Percentiles rank a stretch among this genome's conserved stretches.
phyloP scores from a whole-genome alignment of 768 basidiomycete species.

The Suillus bovinus region DNA sequence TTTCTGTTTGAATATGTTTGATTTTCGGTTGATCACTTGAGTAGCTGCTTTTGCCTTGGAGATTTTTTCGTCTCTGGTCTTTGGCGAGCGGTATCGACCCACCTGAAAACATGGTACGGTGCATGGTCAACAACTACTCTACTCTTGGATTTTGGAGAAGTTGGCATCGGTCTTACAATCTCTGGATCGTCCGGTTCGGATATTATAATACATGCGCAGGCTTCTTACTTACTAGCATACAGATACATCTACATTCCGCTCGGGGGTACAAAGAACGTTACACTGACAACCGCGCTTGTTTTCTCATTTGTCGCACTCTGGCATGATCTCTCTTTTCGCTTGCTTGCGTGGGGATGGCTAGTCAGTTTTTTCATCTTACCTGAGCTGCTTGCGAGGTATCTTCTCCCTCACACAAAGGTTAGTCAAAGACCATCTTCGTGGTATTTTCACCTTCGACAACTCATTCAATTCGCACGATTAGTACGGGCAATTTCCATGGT shows the following conservation, averaged over 20 bases:
- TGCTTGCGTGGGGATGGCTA: slow-evolving; percentile 97
- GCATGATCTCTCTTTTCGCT: slow-evolving; percentile 89
- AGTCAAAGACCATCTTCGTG: slow-evolving; percentile 5
- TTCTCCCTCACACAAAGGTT: slow-evolving; percentile 69
- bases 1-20: neutral
- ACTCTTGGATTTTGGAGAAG: slow-evolving; percentile 91
- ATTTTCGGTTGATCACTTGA: slow-evolving; percentile 1
- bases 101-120: slow-evolving; percentile 99
- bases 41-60: slow-evolving; percentile 91
- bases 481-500: slow-evolving; percentile 76
- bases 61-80: slow-evolving; percentile 96
- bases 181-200: slow-evolving; percentile 85
- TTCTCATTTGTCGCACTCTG: slow-evolving; percentile 98
- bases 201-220: neutral
- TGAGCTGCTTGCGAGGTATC: slow-evolving; percentile 62
- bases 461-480: slow-evolving; percentile 30
- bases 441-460: neutral
- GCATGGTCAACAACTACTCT: slow-evolving; percentile 97
- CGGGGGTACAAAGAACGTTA: slow-evolving; percentile 62
- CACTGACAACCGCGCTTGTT: slow-evolving; percentile 71
- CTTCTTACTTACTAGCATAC: slow-evolving; percentile 10
- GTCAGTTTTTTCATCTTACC: slow-evolving; percentile 88
- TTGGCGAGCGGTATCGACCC: slow-evolving; percentile 86
- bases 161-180: slow-evolving; percentile 96
- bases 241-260: slow-evolving; percentile 96